phyloP scores from a whole-genome alignment of 2,329 filamentous ascomycete genomes.

The Calonectria honghensis region DNA sequence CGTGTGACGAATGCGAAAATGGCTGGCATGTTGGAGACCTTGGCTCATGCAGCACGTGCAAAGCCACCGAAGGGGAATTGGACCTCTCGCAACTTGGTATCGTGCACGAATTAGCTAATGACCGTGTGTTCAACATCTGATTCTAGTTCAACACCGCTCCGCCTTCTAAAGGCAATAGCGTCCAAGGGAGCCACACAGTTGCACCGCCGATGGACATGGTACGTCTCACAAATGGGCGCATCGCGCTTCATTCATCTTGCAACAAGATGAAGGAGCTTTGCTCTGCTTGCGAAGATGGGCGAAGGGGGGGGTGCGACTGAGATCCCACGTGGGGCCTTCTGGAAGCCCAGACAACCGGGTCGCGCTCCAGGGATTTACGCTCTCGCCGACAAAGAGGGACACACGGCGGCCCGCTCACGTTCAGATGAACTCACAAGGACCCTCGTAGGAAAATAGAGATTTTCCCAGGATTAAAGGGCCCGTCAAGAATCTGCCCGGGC shows the following conservation, averaged over 20 bases:
- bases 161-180: neutral
- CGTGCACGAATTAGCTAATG: neutral
- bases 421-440: conserved; percentile 25
- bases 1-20: conserved; percentile 16
- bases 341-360: conserved; percentile 21
- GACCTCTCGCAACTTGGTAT: conserved; percentile 12
- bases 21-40: neutral
- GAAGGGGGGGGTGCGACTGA: conserved; percentile 34
- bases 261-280: conserved; percentile 1
- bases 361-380: neutral
- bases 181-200: neutral
- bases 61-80: conserved; percentile 18
- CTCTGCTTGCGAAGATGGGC: neutral
- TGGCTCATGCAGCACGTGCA: conserved; percentile 27
- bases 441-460: conserved; percentile 31
- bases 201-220: conserved; percentile 34
- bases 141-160: neutral
- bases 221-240: conserved; percentile 33
- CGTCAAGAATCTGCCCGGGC: conserved; percentile 23
- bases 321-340: conserved; percentile 30
- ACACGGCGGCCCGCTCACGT: conserved; percentile 29
- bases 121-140: conserved; percentile 34
- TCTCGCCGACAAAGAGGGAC: neutral
- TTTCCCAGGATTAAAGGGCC: conserved; percentile 39
- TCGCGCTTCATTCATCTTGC: conserved; percentile 5